These are phyloP conservation scores for Globisporangium nunn DNA, from an alignment of 352 stramenopile genomes.

Conservation along the genomic window DNA sequence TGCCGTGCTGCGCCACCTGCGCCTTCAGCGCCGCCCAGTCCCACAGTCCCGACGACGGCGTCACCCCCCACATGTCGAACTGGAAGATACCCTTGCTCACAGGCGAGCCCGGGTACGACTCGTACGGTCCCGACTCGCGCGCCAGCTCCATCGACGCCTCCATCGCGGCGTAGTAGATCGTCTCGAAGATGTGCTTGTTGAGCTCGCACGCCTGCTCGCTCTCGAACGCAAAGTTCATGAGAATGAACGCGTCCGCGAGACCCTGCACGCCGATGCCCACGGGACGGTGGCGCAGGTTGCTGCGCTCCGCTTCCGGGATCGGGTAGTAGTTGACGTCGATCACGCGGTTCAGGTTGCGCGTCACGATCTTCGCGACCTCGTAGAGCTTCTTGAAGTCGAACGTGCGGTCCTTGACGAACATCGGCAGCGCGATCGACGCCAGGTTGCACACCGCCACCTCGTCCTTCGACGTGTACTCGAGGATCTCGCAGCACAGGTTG, in stretches of 20 bases:
- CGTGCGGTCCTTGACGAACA: conserved; percentile 85
- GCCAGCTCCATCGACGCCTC: conserved; percentile 96
- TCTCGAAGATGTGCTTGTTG: conserved; percentile 99
- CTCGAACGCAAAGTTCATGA: conserved; percentile 97
- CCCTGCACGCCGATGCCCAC: conserved; percentile 98
- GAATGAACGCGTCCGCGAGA: conserved; percentile 96
- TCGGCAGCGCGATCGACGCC: conserved; percentile 95
- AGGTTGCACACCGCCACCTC: conserved; percentile 99
- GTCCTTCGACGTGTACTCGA: conserved; percentile 97
- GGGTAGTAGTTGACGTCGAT: conserved; percentile 99
- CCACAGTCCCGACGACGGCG: conserved; percentile 87
- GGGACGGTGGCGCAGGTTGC: conserved; percentile 97
- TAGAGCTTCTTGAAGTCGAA: conserved; percentile 98
- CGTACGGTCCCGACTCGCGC: conserved; percentile 91
- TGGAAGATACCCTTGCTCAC: conserved; percentile 96
- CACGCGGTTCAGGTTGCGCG: conserved; percentile 97
- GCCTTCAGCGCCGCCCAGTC: conserved; percentile 94
- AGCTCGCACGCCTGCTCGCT: conserved; percentile 85
- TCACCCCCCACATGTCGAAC: conserved; percentile 98
- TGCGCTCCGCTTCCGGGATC: conserved; percentile 79
- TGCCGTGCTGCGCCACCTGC: conserved; percentile 91
- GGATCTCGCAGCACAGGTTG: conserved; percentile 99
- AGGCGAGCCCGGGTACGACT: conserved; percentile 95
- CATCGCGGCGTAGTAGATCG: conserved; percentile 98
- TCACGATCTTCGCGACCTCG: conserved; percentile 94